Conservation (phyloP, 495 filamentous ascomycete species). For the Saxispiralis lemnorum region DNA sequence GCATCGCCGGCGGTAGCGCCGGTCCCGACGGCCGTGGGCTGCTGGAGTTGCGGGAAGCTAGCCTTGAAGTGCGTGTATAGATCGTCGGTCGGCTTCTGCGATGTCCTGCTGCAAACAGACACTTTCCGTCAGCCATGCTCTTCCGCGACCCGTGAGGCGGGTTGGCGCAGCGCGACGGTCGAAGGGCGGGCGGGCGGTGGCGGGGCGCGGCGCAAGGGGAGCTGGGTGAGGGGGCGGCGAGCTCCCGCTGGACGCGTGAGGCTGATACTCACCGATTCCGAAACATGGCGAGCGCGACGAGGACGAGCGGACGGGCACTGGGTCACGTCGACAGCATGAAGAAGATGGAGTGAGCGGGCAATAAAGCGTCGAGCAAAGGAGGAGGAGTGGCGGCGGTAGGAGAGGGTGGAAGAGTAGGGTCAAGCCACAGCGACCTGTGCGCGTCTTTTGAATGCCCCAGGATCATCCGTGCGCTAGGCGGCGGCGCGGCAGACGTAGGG, state of each 20-base stretch:
- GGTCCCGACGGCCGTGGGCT: conserved; percentile 27
- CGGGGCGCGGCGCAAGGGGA: neutral
- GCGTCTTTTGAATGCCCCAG: too few species aligned
- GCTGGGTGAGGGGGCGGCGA: too few species aligned
- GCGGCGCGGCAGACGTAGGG: too few species aligned
- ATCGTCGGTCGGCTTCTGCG: conserved; percentile 74
- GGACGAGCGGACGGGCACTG: neutral
- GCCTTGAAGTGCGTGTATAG: conserved; percentile 71
- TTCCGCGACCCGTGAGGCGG: neutral
- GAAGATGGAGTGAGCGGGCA: too few species aligned
- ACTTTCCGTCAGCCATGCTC: neutral
- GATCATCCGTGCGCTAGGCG: too few species aligned
- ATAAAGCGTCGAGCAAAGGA: too few species aligned
- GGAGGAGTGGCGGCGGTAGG: neutral
- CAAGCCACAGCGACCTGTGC: too few species aligned
- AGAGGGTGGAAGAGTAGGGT: too few species aligned
- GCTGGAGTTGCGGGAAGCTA: conserved; percentile 42
- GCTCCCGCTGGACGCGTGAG: too few species aligned
- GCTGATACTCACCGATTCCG: conserved; percentile 22
- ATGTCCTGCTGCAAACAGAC: conserved; percentile 42
- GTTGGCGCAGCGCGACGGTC: conserved; percentile 1
- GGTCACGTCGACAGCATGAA: conserved; percentile 5
- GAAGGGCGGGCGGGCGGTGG: conserved; percentile 4
- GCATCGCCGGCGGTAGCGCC: conserved; percentile 15
- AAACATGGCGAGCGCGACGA: conserved; percentile 21